phyloP scores from a whole-genome alignment of 257 asterid genomes.

The Osmanthus fragrans region DNA sequence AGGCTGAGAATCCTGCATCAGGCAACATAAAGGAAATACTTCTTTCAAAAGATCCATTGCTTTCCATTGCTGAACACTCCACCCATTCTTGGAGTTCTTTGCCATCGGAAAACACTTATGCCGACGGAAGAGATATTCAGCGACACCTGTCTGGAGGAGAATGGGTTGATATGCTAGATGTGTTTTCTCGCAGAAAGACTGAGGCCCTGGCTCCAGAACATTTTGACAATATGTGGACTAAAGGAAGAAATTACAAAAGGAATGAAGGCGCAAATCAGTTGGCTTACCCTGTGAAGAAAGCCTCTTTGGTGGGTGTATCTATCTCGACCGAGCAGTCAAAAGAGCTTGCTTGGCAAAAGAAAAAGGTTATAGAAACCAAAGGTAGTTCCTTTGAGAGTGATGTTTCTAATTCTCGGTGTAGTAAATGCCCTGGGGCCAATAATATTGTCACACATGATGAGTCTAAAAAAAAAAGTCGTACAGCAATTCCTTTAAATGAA shows the following conservation, averaged over 20 bases:
- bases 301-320: constrained; percentile 45
- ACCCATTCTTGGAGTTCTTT: constrained; percentile 76
- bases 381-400: constrained; percentile 23
- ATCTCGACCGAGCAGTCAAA: constrained; percentile 48
- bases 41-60: constrained; percentile 82
- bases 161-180: constrained; percentile 85
- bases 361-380: constrained; percentile 25
- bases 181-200: constrained; percentile 74
- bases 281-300: constrained; percentile 35
- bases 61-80: constrained; percentile 66
- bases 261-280: constrained; percentile 48
- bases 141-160: constrained; percentile 69
- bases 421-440: constrained; percentile 25
- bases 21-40: constrained; percentile 35
- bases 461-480: constrained; percentile 23
- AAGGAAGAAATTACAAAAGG: constrained; percentile 80
- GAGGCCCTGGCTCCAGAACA: constrained; percentile 94
- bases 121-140: constrained; percentile 55
- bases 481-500: constrained; percentile 26
- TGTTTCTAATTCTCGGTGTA: constrained; percentile 27
- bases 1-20: constrained; percentile 37
- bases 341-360: constrained; percentile 39
- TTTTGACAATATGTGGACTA: constrained; percentile 97
- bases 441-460: constrained; percentile 19
- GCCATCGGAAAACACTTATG: constrained; percentile 45